phyloP scores from a whole-genome alignment of 441 rosid genomes.

The Dalechampia spathulata region DNA sequence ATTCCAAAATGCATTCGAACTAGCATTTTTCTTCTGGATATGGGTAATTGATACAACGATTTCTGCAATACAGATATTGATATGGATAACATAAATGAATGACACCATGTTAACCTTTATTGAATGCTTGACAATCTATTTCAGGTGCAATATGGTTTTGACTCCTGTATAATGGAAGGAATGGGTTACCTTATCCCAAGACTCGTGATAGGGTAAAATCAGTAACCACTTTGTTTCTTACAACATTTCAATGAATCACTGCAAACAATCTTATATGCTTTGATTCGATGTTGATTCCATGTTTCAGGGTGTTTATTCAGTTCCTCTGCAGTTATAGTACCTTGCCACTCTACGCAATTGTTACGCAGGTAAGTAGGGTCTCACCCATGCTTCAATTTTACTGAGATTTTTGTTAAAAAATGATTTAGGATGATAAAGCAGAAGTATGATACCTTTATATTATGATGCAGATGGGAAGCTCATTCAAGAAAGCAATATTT shows the following conservation, averaged over 20 bases:
- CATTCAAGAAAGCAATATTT: constrained; percentile 63
- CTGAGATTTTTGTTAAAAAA: not conserved
- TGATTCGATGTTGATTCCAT: not conserved
- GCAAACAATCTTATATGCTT: not conserved
- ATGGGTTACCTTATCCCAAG: constrained; percentile 50
- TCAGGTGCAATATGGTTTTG: constrained; percentile 59
- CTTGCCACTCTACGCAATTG: constrained; percentile 73
- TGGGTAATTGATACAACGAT: constrained; percentile 29
- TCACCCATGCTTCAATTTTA: not conserved
- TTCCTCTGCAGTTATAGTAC: constrained; percentile 86
- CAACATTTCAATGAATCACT: not conserved
- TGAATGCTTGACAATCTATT: constrained; percentile 1
- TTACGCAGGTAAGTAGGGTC: constrained; percentile 50
- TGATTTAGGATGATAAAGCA: not conserved
- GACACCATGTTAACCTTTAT: not conserved
- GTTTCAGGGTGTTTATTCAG: constrained; percentile 56
- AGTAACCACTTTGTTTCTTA: not conserved
- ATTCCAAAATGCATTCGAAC: constrained; percentile 74
- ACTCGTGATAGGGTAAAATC: constrained; percentile 60
- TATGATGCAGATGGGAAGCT: constrained; percentile 65
- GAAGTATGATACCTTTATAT: not conserved
- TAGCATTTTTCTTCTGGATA: constrained; percentile 64
- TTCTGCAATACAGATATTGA: not conserved
- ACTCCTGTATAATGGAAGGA: constrained; percentile 78
- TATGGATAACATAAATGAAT: not conserved